phyloP scores from a whole-genome alignment of 139 green algal species.

The Nannochloris sp. region DNA sequence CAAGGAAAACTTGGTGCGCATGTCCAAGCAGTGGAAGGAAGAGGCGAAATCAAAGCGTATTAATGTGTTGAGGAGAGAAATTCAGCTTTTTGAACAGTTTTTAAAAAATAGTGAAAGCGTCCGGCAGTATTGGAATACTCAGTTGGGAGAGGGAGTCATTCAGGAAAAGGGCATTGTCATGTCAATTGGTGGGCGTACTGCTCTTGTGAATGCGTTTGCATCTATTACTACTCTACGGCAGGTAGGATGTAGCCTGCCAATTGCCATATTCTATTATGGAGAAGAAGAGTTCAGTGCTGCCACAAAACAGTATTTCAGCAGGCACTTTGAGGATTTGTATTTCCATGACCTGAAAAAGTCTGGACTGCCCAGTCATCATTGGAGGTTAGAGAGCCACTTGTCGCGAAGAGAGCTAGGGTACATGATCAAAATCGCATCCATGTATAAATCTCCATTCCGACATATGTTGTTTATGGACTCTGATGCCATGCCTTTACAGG shows the following conservation, averaged over 20 bases:
- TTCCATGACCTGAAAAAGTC: conserved; percentile 1
- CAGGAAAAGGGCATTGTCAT: neutral
- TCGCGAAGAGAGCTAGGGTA: neutral
- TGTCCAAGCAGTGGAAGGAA: too few species aligned
- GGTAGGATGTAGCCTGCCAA: conserved; percentile 13
- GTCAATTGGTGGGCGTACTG: neutral
- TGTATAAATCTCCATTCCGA: conserved; percentile 18
- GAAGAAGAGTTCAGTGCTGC: neutral
- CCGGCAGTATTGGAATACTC: too few species aligned
- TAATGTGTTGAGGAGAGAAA: too few species aligned
- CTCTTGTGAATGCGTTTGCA: conserved; percentile 18
- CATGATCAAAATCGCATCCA: conserved; percentile 16
- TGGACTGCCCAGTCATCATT: neutral
- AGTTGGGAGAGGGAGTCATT: too few species aligned
- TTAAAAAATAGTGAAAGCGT: too few species aligned
- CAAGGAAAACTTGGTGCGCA: too few species aligned
- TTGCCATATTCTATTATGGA: conserved; percentile 17
- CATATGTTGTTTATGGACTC: conserved; percentile 26
- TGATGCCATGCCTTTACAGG: conserved; percentile 15
- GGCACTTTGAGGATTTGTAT: neutral
- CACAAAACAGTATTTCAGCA: neutral
- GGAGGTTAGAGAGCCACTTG: neutral
- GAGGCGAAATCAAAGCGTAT: too few species aligned
- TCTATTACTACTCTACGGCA: conserved; percentile 9
- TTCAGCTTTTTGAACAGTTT: too few species aligned